Conservation (phyloP, 257 asterid genomes). For the Gardenia jasminoides region DNA sequence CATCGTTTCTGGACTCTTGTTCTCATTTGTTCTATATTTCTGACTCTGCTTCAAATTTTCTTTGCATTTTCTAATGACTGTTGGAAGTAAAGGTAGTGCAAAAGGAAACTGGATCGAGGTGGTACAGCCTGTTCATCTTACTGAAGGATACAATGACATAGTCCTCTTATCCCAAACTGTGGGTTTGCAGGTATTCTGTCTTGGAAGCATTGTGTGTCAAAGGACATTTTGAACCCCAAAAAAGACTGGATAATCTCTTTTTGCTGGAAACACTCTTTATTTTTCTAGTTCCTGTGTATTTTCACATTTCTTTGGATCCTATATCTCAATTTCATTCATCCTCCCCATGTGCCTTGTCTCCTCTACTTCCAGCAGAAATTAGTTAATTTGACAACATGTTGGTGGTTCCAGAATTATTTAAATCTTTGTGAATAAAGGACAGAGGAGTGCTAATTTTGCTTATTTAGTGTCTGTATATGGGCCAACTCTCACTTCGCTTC, state of each 20-base stretch:
- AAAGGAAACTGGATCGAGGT: constrained; percentile 85
- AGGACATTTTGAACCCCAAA: constrained; percentile 11
- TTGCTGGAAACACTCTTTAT: neutral
- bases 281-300: neutral
- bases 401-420: neutral
- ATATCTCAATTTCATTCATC: neutral
- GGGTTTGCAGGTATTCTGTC: constrained; percentile 78
- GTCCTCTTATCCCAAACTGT: constrained; percentile 70
- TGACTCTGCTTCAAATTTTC: neutral
- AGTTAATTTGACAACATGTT: neutral
- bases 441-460: neutral
- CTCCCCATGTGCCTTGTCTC: neutral
- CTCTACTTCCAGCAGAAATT: neutral
- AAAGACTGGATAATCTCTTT: neutral
- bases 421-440: neutral
- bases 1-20: neutral
- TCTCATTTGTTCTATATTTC: constrained; percentile 11
- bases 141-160: constrained; percentile 74
- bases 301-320: neutral
- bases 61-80: constrained; percentile 1
- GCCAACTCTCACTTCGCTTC: neutral
- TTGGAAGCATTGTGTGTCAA: constrained; percentile 6
- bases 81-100: constrained; percentile 55
- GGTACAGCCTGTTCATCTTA: constrained; percentile 58
- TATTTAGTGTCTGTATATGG: neutral